A percentile compares a stretch with the other conserved stretches of the same genome.
Conservation (phyloP, 306 rosid genomes). For the Begonia peltatifolia region DNA sequence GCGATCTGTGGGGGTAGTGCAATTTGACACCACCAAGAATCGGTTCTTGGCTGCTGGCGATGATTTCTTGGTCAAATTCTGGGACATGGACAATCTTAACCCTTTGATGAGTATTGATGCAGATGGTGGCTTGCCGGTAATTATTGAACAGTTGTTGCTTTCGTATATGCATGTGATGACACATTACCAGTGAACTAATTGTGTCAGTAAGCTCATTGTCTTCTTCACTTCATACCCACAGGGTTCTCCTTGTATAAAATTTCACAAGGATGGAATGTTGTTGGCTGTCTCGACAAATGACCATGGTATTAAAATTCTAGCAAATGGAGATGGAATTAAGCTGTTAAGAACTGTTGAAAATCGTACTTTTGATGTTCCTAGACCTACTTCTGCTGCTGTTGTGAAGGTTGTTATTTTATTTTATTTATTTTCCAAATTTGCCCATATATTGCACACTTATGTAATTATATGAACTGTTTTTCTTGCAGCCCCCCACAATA, state of each 20-base stretch:
- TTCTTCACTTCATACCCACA: conserved; percentile 21
- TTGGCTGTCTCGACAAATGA: conserved; percentile 86
- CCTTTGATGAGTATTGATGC: conserved; percentile 55
- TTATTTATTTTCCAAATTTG: conserved; percentile 5
- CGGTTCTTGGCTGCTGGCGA: conserved; percentile 95
- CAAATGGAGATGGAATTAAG: conserved; percentile 80
- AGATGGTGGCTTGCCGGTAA: conserved; percentile 85
- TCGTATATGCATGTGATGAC: neutral
- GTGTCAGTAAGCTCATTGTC: conserved; percentile 9
- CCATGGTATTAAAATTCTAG: conserved; percentile 76
- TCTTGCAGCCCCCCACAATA: conserved; percentile 41
- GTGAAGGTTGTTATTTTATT: conserved; percentile 55
- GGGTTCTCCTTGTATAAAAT: conserved; percentile 92
- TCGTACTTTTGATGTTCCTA: conserved; percentile 82
- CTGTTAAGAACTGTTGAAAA: conserved; percentile 68
- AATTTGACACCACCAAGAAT: conserved; percentile 94
- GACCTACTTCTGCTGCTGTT: conserved; percentile 70
- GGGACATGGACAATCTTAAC: conserved; percentile 88
- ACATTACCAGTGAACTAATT: conserved; percentile 14
- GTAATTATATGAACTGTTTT: conserved; percentile 12
- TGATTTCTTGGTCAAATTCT: conserved; percentile 64
- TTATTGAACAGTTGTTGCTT: conserved; percentile 6
- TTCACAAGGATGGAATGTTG: conserved; percentile 83
- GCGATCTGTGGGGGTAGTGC: conserved; percentile 79
- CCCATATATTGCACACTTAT: conserved; percentile 13